Percentiles rank a stretch among this genome's conserved stretches.
Conservation (phyloP, 108 stramenopile species). For the Stephanodiscus triporus region DNA sequence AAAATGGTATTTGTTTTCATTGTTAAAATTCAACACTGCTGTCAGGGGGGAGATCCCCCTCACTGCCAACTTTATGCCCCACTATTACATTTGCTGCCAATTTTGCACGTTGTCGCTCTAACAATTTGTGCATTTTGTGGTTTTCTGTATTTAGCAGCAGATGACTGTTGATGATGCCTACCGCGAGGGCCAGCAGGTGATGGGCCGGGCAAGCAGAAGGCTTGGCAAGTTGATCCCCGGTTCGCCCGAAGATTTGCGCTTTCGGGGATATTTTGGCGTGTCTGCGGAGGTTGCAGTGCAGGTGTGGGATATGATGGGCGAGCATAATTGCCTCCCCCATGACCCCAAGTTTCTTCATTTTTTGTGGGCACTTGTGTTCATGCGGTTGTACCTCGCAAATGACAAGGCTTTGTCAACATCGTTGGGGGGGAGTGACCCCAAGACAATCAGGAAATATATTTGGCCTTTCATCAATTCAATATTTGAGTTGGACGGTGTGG, state of each 20-base stretch:
- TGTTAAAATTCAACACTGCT: too few relatives aligned
- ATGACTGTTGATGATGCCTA: neutral
- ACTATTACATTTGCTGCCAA: too few relatives aligned
- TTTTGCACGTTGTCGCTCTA: too few relatives aligned
- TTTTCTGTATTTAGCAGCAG: too few relatives aligned
- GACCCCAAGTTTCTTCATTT: neutral
- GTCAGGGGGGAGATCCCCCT: too few relatives aligned
- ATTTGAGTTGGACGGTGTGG: neutral
- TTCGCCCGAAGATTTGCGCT: neutral
- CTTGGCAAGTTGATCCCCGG: neutral
- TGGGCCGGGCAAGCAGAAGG: neutral
- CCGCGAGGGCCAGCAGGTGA: neutral
- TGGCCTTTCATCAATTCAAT: conserved; percentile 19
- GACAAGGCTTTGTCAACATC: neutral
- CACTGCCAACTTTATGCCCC: too few relatives aligned
- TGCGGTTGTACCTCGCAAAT: conserved; percentile 14
- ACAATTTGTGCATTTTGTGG: too few relatives aligned
- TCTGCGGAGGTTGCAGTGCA: conserved; percentile 1
- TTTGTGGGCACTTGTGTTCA: conserved; percentile 22
- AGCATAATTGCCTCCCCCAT: neutral
- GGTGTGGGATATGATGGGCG: conserved; percentile 10
- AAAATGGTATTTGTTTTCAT: too few relatives aligned
- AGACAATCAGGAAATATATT: conserved; percentile 10
- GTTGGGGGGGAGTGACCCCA: conserved; percentile 11
- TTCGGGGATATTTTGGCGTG: conserved; percentile 9